These are phyloP conservation scores for Phialocephala sp. DNA, from an alignment of 2,329 filamentous ascomycete genomes.

Conservation along the genomic window DNA sequence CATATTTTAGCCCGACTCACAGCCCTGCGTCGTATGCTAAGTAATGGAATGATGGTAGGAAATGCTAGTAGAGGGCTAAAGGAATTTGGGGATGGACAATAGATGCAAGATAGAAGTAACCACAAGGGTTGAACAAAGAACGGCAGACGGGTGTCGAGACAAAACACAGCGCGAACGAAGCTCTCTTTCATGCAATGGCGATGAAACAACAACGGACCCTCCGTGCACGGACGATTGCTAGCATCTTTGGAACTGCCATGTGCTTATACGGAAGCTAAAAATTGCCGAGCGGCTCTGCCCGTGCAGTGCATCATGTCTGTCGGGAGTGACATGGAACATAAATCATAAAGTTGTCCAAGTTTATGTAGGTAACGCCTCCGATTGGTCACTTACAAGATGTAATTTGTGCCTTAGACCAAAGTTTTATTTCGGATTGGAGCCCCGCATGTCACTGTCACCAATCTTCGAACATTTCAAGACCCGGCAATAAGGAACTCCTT, in stretches of 20 bases:
- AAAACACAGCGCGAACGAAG: slow-evolving; percentile 7
- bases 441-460: too few relatives aligned
- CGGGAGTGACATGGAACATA: not conserved
- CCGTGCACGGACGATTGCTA: not conserved
- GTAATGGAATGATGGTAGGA: slow-evolving; percentile 14
- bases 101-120: not conserved
- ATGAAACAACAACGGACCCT: slow-evolving; percentile 17
- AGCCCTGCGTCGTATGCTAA: slow-evolving; percentile 26
- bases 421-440: too few relatives aligned
- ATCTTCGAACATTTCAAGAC: too few relatives aligned
- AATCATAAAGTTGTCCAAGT: not conserved
- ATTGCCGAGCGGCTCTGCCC: slow-evolving; percentile 1
- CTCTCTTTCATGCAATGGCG: slow-evolving; percentile 18
- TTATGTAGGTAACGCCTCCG: not conserved
- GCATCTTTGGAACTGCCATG: too few relatives aligned
- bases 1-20: slow-evolving; percentile 48
- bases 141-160: slow-evolving; percentile 17
- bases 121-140: slow-evolving; percentile 22
- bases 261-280: slow-evolving; percentile 5
- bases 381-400: not conserved
- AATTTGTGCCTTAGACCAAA: too few relatives aligned
- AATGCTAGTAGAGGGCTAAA: not conserved
- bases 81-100: not conserved
- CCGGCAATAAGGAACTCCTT: too few relatives aligned
- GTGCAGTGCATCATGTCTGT: not conserved